These are phyloP conservation scores for Rubia balearica DNA, from an alignment of 305 asterid genomes.

Conservation along the genomic window DNA sequence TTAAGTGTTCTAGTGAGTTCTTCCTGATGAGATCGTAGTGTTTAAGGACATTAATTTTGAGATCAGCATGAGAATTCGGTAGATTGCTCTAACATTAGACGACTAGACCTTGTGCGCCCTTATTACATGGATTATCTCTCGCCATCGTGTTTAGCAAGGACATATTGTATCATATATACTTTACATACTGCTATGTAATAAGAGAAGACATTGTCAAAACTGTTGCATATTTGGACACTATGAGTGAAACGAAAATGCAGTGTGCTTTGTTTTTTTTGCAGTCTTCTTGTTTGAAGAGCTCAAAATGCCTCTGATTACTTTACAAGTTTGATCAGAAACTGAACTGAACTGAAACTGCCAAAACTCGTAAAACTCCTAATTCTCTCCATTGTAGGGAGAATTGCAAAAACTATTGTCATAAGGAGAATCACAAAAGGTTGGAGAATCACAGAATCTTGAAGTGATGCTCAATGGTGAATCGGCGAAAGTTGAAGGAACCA, in stretches of 20 bases:
- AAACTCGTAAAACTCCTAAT: background rate
- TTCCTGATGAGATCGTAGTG: too few relatives aligned
- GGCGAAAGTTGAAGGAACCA: conserved; percentile 67
- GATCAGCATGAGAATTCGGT: too few relatives aligned
- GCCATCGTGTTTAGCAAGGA: too few relatives aligned
- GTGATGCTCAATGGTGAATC: conserved; percentile 23
- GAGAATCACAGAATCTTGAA: conserved; percentile 24
- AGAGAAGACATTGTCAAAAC: background rate
- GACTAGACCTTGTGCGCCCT: too few relatives aligned
- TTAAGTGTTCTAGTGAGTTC: too few relatives aligned
- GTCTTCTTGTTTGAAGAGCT: conserved; percentile 9
- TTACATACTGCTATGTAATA: too few relatives aligned
- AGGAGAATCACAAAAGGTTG: conserved; percentile 17
- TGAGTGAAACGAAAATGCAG: background rate
- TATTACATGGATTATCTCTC: too few relatives aligned
- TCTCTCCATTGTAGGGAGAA: conserved; percentile 8
- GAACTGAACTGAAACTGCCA: background rate
- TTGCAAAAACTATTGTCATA: conserved; percentile 11
- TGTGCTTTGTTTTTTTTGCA: background rate
- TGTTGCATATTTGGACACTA: background rate
- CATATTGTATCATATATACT: background rate
- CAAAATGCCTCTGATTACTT: conserved; percentile 3
- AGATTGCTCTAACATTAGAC: too few relatives aligned
- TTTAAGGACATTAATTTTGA: too few relatives aligned
- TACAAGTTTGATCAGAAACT: conserved; percentile 12